Conservation (phyloP, 1,284 basidiomycete species). For the Sporisorium scitamineum region DNA sequence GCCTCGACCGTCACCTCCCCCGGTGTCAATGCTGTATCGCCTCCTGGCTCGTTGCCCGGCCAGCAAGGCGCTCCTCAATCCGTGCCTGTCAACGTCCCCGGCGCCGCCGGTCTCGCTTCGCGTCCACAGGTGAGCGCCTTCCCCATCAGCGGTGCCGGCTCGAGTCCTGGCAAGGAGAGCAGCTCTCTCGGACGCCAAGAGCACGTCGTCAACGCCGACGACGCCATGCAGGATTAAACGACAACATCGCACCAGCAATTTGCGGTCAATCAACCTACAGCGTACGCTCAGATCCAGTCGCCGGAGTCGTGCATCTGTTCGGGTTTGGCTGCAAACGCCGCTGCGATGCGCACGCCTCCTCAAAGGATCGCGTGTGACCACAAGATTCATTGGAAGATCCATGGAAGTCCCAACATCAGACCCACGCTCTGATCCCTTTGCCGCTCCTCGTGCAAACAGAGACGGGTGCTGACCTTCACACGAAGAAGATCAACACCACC, state of each 20-base stretch:
- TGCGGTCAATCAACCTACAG: background rate
- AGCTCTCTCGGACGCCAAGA: conserved; percentile 55
- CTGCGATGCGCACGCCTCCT: background rate
- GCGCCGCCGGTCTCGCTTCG: conserved; percentile 76
- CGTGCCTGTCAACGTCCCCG: conserved; percentile 77
- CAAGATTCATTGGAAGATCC: conserved; percentile 15
- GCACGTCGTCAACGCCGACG: conserved; percentile 56
- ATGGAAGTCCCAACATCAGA: background rate
- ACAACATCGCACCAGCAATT: background rate
- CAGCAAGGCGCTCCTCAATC: conserved; percentile 75
- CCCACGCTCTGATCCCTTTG: background rate
- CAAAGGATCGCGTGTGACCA: background rate
- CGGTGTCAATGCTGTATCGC: conserved; percentile 77
- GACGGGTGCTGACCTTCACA: background rate
- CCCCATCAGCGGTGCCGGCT: conserved; percentile 49
- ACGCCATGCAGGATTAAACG: conserved; percentile 57
- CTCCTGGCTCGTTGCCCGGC: conserved; percentile 78
- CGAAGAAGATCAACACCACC: background rate
- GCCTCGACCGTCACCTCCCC: conserved; percentile 63
- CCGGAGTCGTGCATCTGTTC: background rate
- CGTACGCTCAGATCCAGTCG: background rate
- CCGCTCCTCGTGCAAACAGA: background rate
- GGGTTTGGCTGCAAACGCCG: background rate
- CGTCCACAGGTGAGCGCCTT: conserved; percentile 56
- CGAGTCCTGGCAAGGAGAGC: conserved; percentile 57